A percentile compares a stretch with the other conserved stretches of the same genome.
These are phyloP conservation scores for Immersiella caudata DNA, from an alignment of 495 filamentous ascomycete genomes.

Conservation along the genomic window DNA sequence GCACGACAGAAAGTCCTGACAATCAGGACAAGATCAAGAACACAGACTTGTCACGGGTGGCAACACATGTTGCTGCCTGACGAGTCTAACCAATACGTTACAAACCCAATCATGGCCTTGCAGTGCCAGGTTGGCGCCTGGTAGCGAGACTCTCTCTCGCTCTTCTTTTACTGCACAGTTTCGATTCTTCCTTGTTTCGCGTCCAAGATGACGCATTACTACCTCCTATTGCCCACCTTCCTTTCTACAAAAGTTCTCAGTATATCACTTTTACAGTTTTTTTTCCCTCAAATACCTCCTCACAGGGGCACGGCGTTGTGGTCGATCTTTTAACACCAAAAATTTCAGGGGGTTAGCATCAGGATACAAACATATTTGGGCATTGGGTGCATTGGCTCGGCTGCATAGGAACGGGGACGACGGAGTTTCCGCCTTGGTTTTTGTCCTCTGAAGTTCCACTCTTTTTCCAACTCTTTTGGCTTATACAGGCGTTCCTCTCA, in stretches of 20 bases:
- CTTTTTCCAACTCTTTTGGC: not conserved
- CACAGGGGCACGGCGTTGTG: constrained; percentile 1
- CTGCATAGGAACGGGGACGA: constrained; percentile 7
- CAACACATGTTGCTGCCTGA: constrained; percentile 12
- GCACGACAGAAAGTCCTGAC: constrained; percentile 3
- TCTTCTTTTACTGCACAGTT: not conserved
- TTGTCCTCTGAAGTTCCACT: not conserved
- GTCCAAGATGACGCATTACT: not conserved
- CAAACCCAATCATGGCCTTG: not conserved
- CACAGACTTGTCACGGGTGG: not conserved
- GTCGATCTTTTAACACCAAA: not conserved
- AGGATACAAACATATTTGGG: not conserved
- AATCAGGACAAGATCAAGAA: not conserved
- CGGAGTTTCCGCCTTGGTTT: not conserved
- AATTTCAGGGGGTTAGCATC: constrained; percentile 3
- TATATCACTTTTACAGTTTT: not conserved
- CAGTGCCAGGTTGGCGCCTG: constrained; percentile 1
- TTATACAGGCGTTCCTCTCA: not conserved
- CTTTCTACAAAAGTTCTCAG: not conserved
- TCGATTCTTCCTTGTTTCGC: not conserved
- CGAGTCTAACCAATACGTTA: constrained; percentile 2
- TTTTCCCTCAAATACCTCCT: not conserved
- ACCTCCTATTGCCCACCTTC: not conserved
- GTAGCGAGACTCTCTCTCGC: not conserved
- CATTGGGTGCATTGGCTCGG: constrained; percentile 1